Conservation (phyloP, 768 basidiomycete species). For the Ramaria sp. region DNA sequence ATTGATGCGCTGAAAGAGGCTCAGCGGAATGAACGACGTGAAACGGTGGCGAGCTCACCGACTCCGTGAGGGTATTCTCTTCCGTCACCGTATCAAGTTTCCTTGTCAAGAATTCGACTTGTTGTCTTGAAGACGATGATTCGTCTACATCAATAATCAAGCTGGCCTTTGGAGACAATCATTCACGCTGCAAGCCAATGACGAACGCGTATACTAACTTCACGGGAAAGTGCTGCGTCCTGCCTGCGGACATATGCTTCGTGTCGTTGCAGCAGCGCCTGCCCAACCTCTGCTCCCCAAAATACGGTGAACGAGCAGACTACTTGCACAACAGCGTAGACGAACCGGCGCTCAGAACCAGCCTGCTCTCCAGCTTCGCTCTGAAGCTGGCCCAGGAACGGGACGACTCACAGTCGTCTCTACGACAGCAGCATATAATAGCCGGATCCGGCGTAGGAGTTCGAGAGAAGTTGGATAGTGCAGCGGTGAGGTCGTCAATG, state of each 20-base stretch:
- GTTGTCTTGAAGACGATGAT: conserved; percentile 8
- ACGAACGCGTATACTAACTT: neutral
- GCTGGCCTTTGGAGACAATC: neutral
- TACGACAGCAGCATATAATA: conserved; percentile 55
- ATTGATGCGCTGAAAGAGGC: conserved; percentile 47
- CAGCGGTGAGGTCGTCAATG: conserved; percentile 71
- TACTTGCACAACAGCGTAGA: conserved; percentile 9
- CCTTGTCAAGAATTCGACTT: conserved; percentile 22
- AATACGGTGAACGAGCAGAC: conserved; percentile 1
- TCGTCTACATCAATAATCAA: neutral
- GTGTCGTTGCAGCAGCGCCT: conserved; percentile 76
- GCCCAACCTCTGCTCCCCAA: conserved; percentile 62
- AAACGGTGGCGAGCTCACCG: conserved; percentile 25
- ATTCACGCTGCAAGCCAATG: neutral
- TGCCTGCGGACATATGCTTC: conserved; percentile 75
- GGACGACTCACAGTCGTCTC: conserved; percentile 54
- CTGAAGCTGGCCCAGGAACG: conserved; percentile 55
- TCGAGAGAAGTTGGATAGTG: conserved; percentile 61
- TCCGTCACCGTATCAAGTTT: conserved; percentile 29
- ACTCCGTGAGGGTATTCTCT: conserved; percentile 55
- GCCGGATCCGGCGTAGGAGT: conserved; percentile 63
- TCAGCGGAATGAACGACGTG: neutral
- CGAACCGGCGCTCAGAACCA: conserved; percentile 82
- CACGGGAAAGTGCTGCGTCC: conserved; percentile 29
- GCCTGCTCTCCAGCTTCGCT: conserved; percentile 60